Conservation (phyloP, 441 rosid genomes). For the Dalechampia spathulata region DNA sequence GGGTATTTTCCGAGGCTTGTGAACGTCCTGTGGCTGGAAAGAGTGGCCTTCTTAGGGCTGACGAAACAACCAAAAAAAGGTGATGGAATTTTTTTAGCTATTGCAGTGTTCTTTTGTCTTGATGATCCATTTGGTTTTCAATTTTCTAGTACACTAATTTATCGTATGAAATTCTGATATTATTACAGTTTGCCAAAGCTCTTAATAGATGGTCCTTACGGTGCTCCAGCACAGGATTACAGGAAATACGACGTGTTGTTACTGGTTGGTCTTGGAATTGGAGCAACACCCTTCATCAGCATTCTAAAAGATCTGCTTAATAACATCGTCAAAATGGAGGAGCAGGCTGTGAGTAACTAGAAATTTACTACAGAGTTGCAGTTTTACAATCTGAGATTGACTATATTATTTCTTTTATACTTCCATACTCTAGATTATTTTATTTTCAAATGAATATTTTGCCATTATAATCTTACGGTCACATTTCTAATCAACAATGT, state of each 20-base stretch:
- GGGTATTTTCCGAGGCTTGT: constrained; percentile 69
- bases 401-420: too few relatives aligned
- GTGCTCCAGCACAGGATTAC: constrained; percentile 95
- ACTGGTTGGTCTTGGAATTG: constrained; percentile 90
- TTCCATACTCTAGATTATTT: too few relatives aligned
- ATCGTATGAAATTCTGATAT: background rate
- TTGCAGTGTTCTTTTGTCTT: background rate
- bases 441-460: too few relatives aligned
- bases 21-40: constrained; percentile 67
- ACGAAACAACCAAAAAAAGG: constrained; percentile 73
- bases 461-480: too few relatives aligned
- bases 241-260: constrained; percentile 71
- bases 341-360: constrained; percentile 52
- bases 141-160: background rate
- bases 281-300: constrained; percentile 96
- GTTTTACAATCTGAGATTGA: background rate
- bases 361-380: background rate
- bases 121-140: too few relatives aligned
- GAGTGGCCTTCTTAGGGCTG: constrained; percentile 92
- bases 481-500: too few relatives aligned
- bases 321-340: constrained; percentile 74
- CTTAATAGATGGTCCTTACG: constrained; percentile 86
- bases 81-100: constrained; percentile 3
- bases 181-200: constrained; percentile 78
- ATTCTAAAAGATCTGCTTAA: constrained; percentile 77